Base-by-base conservation (phyloP, 352 stramenopile genomes). In the Phytophthora citrophthora region DNA sequence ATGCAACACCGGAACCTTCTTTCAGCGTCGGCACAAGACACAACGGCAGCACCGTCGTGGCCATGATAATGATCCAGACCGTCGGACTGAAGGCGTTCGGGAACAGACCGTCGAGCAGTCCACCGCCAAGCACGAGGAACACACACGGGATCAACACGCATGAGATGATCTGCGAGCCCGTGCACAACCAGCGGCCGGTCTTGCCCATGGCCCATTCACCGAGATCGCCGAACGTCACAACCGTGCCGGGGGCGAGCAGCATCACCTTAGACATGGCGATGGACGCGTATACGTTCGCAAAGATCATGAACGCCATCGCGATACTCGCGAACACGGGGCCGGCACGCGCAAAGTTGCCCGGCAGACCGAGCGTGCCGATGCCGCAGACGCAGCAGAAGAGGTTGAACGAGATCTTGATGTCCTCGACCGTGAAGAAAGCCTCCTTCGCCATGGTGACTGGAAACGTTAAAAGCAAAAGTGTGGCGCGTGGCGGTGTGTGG, bases 311-410 rank as follows among this genome's bases (percentile, higher is more conserved):
- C 18, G 74, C 27, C 56, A 85, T 68, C 2, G 79, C 79, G 36
- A 78, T 62, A 4, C 64, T 63, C 10, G 79, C 79, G 46, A 70
- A 70, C 39, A 70, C n/a, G 1, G 77, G 77, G 0, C 79, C 79
- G 9, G 79, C 77, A 18, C 79, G 79, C 15, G 79, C 62, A 23
- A 76, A 89, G 55, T 88, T 89, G 13, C 69, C 70, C 2, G 80
- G 79, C 44, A 89, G 70, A 48, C 79, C 79, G 48, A 89, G 75
- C 47, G 80, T 85, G 11, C 80, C 80, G 49, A 89, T 83, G 47
- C 79, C 79, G 39, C 49, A 88, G 34, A 89, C 76, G 27, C 73
- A 82, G 61, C 79, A 89, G 40, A 86, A 71, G 27, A 71, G 63
- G 49, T 71, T 71, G 56, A 71, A 71, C 18, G 56, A 71, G 40